Evolutionary conservation across 441 rosid genomes (phyloP).

Genomic region (Pelargonium citronellum): DNA sequence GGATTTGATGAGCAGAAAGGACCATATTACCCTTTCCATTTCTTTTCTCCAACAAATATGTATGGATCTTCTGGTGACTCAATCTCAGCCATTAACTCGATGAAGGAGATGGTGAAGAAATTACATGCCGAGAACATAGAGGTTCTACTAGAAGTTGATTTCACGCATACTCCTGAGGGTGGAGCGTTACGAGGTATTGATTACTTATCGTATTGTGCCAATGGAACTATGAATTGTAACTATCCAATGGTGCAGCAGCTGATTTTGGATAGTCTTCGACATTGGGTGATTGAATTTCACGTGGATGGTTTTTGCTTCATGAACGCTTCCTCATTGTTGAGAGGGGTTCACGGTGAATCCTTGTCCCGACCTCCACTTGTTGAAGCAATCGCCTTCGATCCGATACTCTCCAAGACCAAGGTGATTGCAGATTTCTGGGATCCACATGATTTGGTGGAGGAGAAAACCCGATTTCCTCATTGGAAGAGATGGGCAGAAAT

Average conservation of each 20-base stretch:
- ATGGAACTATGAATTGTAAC: constrained; percentile 58
- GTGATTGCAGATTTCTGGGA: constrained; percentile 76
- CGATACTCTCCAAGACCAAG: constrained; percentile 64
- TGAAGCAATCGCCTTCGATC: constrained; percentile 90
- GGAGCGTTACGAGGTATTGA: constrained; percentile 73
- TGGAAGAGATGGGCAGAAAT: constrained; percentile 92
- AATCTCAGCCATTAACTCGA: constrained; percentile 47
- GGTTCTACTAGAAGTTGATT: constrained; percentile 76
- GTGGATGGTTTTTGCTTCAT: constrained; percentile 83
- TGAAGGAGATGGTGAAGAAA: constrained; percentile 84
- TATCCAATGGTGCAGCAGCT: constrained; percentile 61
- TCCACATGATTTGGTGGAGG: constrained; percentile 34
- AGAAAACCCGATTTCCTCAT: constrained; percentile 62
- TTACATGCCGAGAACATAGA: constrained; percentile 71
- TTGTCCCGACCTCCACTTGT: constrained; percentile 77
- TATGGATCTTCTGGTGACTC: constrained; percentile 53
- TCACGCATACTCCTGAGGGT: constrained; percentile 54
- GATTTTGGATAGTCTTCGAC: constrained; percentile 65
- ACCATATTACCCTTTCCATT: constrained; percentile 67
- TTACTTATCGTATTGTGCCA: constrained; percentile 44
- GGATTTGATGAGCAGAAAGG: constrained; percentile 60
- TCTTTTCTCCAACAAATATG: constrained; percentile 54
- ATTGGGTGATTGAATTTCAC: constrained; percentile 80
- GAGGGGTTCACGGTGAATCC: constrained; percentile 56
- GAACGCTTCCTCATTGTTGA: constrained; percentile 60